Base-by-base conservation (phyloP, 331 rosid genomes). In the Malus hybrid region DNA sequence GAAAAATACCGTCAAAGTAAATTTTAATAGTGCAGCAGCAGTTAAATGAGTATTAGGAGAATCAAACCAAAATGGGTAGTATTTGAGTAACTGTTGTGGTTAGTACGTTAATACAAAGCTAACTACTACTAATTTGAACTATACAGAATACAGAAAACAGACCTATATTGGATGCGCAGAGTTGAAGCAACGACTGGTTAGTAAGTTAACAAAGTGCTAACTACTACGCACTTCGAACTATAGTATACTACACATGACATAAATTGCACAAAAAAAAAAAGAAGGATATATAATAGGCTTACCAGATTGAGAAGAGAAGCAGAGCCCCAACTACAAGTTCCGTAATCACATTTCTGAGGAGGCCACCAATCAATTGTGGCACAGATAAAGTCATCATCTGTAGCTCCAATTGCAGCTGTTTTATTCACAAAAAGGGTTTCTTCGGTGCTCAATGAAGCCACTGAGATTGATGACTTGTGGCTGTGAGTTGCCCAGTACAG, bases 321-420 rank as follows among this genome's bases (percentile, higher is more conserved):
- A 44, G 34, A 12, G 32, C 86, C 90, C 90, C 90, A 86, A 57
- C 86, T 80, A 22, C 88, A 84, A 10, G 80, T 82, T 54, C 84
- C 83, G 78, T 81, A 86, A 48, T 84, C 85, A 78, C 90, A 84
- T 57, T 86, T 86, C 65, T 86, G 71, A 64, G 83, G 86, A 72
- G 90, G 84, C 90, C 90, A 86, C 90, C 90, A 86, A 65, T 86
- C 90, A 24, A 86, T n/a, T 70, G 90, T 86, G 15, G 86, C 90
- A 71, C 85, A 76, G 44, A 83, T 50, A 72, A 75, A 86, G 73
- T 86, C 81, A 39, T 86, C 85, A 69, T 86, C 90, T 15, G 72
- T 86, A 67, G 56, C 65, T 65, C 83, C 85, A 18, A 83, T 48
- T 11, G 75, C 70, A 27, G 50, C 61, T 24, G 80, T 80, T 79